Evolutionary conservation across 192 early-diverging fungal genomes (phyloP).

Genomic region (Paraglomus occultum): DNA sequence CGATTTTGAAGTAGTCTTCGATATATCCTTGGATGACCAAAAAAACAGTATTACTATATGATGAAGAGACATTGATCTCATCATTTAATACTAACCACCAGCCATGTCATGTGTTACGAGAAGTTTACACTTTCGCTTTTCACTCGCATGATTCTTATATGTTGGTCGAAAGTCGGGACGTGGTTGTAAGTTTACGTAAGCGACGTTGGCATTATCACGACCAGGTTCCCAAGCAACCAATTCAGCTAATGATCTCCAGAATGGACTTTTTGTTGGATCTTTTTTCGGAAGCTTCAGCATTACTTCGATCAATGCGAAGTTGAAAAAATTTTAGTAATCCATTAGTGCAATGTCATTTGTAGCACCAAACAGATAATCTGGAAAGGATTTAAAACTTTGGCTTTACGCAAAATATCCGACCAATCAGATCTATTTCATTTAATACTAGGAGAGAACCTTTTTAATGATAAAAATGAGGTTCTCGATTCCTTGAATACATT

Average conservation of each 20-base stretch:
- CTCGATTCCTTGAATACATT: too few relatives aligned
- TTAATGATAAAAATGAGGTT: too few relatives aligned
- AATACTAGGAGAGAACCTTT: too few relatives aligned
- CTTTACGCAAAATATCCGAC: too few relatives aligned
- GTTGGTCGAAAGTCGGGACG: slow-evolving; percentile 17
- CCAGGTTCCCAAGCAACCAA: slow-evolving; percentile 44
- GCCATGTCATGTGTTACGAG: slow-evolving; percentile 66
- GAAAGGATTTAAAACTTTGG: too few relatives aligned
- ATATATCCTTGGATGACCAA: slow-evolving; percentile 43
- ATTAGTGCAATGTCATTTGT: too few relatives aligned
- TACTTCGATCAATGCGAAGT: too few relatives aligned
- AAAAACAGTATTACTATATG: background rate
- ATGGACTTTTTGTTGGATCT: background rate
- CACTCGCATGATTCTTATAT: background rate
- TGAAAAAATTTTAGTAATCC: too few relatives aligned
- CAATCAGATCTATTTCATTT: too few relatives aligned
- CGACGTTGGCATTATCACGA: slow-evolving; percentile 38
- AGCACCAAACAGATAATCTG: too few relatives aligned
- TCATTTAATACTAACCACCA: slow-evolving; percentile 38
- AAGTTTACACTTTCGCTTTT: slow-evolving; percentile 33
- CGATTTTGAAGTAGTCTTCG: slow-evolving; percentile 44
- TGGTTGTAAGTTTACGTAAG: slow-evolving; percentile 35
- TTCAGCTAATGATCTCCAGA: slow-evolving; percentile 24
- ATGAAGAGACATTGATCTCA: background rate
- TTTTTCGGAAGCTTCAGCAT: too few relatives aligned